Evolutionary conservation across 805 yeast genomes (phyloP).

Genomic region (Saturnispora kantuleensis): DNA sequence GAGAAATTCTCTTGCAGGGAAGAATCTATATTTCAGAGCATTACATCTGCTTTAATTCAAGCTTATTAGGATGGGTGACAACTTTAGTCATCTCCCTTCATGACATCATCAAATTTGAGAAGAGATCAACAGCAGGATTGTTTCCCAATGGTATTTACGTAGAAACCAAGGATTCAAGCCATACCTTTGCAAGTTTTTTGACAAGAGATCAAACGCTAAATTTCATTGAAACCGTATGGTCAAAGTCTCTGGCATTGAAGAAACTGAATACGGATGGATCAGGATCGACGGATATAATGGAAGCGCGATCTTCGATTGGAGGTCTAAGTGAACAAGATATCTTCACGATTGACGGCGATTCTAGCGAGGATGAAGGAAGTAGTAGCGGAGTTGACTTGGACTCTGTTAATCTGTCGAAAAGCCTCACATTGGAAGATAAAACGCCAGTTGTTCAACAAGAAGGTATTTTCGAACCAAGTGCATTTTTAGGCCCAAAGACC

Average conservation of each 20-base stretch:
- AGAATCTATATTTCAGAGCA: slow-evolving; percentile 71
- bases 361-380: slow-evolving; percentile 10
- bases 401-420: neutral
- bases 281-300: slow-evolving; percentile 19
- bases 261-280: slow-evolving; percentile 18
- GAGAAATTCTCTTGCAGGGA: slow-evolving; percentile 84
- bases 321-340: slow-evolving; percentile 22
- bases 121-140: slow-evolving; percentile 75
- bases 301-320: slow-evolving; percentile 12
- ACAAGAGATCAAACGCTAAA: slow-evolving; percentile 71
- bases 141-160: slow-evolving; percentile 83
- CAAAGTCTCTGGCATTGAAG: slow-evolving; percentile 30
- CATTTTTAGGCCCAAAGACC: slow-evolving; percentile 44
- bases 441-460: neutral
- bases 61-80: slow-evolving; percentile 85
- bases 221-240: slow-evolving; percentile 64
- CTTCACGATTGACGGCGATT: slow-evolving; percentile 26
- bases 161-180: slow-evolving; percentile 52
- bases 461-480: neutral
- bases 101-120: slow-evolving; percentile 67
- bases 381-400: slow-evolving; percentile 20
- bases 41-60: slow-evolving; percentile 77
- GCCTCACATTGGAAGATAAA: neutral
- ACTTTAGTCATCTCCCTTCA: slow-evolving; percentile 60
- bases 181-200: slow-evolving; percentile 79